Base-by-base conservation (phyloP, 768 basidiomycete genomes). In the Tephrocybe sp. region DNA sequence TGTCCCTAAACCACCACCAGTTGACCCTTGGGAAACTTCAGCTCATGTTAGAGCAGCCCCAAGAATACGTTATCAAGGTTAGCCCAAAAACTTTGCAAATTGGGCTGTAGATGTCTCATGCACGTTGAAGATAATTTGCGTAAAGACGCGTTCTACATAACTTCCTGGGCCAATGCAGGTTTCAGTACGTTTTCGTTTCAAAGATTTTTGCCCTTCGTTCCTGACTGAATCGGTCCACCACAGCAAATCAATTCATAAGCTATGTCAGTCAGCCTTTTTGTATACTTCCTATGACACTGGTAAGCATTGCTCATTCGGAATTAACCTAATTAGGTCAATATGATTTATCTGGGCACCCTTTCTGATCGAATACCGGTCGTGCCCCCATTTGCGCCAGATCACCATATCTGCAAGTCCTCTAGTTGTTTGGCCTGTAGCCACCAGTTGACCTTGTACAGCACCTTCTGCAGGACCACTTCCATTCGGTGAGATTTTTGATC, bases 121-220 rank as follows among this genome's bases (percentile, higher is more conserved):
- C 21, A 23, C 15, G 24, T 28, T 26, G 24, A 49, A 76, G 78
- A 78, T 53, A 79, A 79, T 52, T 65, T 80, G 18, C 71, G 73
- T 3, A 70, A 77, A 33, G 78, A 81, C 50, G 70, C 68, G 1
- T 62, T 74, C 53, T 84, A 83, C 58, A 72, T 85, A 48, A 83
- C 81, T 0, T 72, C 79, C 11, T 81, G 78, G 78, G 65, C 75
- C 5, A 75, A 72, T 47, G 80, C 79, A 4, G 82, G 82, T 18
- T 81, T 82, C 71, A 83, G 76, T 76, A 50, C 53, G 74, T 69
- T 17, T 25, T 48, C 17, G n/a, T 10, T 21, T 45, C 12, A 23
- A 3, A 20, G n/a, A 21, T 23, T 28, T 30, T 15, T 28, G 11
- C 6, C 28, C 28, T 9, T 30, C 21, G 8, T 18, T 15, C 6